Conservation (phyloP, 768 basidiomycete genomes). For the Tylopilus felleus region DNA sequence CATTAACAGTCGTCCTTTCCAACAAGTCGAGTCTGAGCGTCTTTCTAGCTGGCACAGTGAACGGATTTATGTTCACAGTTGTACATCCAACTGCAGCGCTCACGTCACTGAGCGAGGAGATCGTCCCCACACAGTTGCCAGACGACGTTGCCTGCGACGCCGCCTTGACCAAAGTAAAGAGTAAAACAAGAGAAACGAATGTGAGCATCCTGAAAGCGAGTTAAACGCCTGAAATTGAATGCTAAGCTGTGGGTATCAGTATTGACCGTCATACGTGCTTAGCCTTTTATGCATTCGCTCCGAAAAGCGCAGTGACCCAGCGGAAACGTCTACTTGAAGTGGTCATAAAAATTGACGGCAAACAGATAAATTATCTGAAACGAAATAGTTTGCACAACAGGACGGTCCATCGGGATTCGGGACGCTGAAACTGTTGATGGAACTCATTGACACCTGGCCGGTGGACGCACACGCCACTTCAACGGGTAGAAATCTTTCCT, state of each 20-base stretch:
- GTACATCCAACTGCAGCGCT: conserved; percentile 50
- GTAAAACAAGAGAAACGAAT: conserved; percentile 9
- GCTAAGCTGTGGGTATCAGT: neutral
- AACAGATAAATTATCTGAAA: neutral
- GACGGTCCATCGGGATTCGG: neutral
- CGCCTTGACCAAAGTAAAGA: conserved; percentile 18
- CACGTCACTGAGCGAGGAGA: conserved; percentile 51
- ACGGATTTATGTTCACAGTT: conserved; percentile 53
- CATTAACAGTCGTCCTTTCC: conserved; percentile 52
- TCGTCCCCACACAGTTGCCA: conserved; percentile 46
- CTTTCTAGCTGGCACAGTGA: conserved; percentile 55
- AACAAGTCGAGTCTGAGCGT: conserved; percentile 46
- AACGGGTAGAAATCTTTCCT: neutral
- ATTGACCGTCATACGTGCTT: neutral
- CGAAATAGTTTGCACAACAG: neutral
- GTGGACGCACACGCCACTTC: neutral
- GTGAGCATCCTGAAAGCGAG: conserved; percentile 7
- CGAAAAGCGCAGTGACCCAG: neutral
- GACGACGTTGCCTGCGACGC: conserved; percentile 11
- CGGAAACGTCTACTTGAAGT: neutral
- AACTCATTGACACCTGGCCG: neutral
- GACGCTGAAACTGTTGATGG: neutral
- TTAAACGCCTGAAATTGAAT: neutral
- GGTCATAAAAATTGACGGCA: neutral
- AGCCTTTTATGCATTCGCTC: conserved; percentile 2